Conservation (phyloP, 1,284 basidiomycete genomes). For the Malassezia pachydermatis region DNA sequence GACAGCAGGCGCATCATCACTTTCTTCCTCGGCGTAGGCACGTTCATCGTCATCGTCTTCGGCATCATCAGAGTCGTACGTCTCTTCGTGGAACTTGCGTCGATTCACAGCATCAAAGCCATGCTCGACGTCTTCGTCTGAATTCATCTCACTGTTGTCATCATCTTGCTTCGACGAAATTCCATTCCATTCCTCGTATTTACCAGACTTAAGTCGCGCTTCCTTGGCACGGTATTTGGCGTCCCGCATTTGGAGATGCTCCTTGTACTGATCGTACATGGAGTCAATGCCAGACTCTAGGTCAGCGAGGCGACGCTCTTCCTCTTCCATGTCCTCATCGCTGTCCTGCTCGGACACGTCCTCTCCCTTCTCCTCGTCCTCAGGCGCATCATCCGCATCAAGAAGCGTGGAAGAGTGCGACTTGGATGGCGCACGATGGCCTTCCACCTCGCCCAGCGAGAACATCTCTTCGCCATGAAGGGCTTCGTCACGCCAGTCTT, state of each 20-base stretch:
- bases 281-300: constrained; percentile 78
- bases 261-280: constrained; percentile 77
- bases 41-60: constrained; percentile 48
- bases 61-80: constrained; percentile 53
- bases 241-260: constrained; percentile 70
- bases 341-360: constrained; percentile 51
- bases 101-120: constrained; percentile 66
- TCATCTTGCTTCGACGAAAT: constrained; percentile 26
- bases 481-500: constrained; percentile 55
- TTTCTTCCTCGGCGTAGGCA: constrained; percentile 6
- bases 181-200: constrained; percentile 44
- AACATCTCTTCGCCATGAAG: constrained; percentile 34
- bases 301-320: constrained; percentile 51
- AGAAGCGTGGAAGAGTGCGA: constrained; percentile 9
- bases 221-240: constrained; percentile 81
- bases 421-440: constrained; percentile 17
- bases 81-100: constrained; percentile 57
- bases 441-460: constrained; percentile 29
- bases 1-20: not conserved
- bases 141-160: constrained; percentile 45
- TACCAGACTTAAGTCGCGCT: constrained; percentile 62
- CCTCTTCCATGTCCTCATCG: constrained; percentile 52
- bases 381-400: constrained; percentile 10
- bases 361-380: constrained; percentile 46
- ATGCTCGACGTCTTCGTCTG: constrained; percentile 49